These are phyloP conservation scores for Beauveria sp. DNA, from an alignment of 2,329 filamentous ascomycete species.

Conservation along the genomic window DNA sequence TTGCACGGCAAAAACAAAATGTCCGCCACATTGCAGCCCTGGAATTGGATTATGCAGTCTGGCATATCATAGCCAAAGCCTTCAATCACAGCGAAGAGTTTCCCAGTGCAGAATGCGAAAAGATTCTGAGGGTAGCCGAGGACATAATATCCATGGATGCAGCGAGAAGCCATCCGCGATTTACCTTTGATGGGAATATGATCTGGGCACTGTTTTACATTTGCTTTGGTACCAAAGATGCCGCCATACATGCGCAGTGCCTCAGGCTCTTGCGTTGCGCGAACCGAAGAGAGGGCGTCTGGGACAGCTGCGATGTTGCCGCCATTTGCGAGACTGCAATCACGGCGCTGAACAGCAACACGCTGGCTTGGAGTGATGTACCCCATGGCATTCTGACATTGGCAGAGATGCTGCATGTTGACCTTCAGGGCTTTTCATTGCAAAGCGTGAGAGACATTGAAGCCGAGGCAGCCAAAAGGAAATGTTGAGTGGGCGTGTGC, in stretches of 20 bases:
- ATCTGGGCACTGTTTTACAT: neutral
- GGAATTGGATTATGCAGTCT: neutral
- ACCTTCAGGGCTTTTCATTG: neutral
- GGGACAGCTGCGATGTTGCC: constrained; percentile 18
- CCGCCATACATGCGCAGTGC: constrained; percentile 8
- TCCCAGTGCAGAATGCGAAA: neutral
- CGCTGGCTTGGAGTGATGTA: neutral
- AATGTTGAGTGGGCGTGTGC: neutral
- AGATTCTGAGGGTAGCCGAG: neutral
- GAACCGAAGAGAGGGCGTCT: constrained; percentile 16
- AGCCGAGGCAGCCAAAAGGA: neutral
- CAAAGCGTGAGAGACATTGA: neutral
- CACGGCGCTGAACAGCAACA: neutral
- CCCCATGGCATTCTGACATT: neutral
- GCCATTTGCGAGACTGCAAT: constrained; percentile 1
- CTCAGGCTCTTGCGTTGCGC: constrained; percentile 13
- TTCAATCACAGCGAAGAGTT: neutral
- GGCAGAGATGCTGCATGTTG: neutral
- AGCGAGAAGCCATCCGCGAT: neutral
- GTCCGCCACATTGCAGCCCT: neutral
- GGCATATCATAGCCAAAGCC: neutral
- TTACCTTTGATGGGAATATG: neutral
- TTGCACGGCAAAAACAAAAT: neutral
- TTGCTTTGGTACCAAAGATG: neutral
- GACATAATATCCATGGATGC: neutral